Percentiles rank a stretch among this genome's conserved stretches.
Evolutionary conservation across 78 protist species (phyloP).

Genomic region (Chrysochromulina tobinii): DNA sequence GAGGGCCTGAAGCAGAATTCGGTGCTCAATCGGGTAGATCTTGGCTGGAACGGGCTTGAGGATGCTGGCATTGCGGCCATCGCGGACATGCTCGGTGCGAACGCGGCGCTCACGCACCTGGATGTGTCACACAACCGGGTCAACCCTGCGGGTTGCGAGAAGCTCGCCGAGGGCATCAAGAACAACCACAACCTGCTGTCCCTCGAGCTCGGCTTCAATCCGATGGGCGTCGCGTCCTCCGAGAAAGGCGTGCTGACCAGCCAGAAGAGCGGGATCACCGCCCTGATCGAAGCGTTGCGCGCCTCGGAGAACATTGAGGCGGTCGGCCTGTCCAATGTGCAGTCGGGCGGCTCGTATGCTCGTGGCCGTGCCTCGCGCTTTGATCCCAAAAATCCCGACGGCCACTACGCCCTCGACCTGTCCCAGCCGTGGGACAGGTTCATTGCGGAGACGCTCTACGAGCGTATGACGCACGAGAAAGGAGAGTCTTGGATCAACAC

Average conservation of each 20-base stretch:
- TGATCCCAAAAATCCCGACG: not conserved
- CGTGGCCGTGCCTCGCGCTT: not conserved
- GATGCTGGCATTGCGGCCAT: not conserved
- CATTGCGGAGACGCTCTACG: not conserved
- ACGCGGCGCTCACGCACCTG: not conserved
- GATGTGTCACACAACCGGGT: constrained; percentile 18
- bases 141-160: not conserved
- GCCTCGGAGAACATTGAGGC: not conserved
- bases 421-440: not conserved
- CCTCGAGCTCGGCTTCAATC: not conserved
- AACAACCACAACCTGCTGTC: not conserved
- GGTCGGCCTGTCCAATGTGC: not conserved
- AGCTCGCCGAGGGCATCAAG: not conserved
- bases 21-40: not conserved
- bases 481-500: not conserved
- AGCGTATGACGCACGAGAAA: not conserved
- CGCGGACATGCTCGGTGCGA: not conserved
- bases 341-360: not conserved
- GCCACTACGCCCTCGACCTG: not conserved
- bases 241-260: too few species aligned
- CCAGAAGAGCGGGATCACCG: not conserved
- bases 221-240: not conserved
- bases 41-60: not conserved
- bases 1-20: not conserved
- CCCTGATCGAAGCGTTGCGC: not conserved